phyloP scores from a whole-genome alignment of 176 grass and related monocot species.

The Carex cristatella region DNA sequence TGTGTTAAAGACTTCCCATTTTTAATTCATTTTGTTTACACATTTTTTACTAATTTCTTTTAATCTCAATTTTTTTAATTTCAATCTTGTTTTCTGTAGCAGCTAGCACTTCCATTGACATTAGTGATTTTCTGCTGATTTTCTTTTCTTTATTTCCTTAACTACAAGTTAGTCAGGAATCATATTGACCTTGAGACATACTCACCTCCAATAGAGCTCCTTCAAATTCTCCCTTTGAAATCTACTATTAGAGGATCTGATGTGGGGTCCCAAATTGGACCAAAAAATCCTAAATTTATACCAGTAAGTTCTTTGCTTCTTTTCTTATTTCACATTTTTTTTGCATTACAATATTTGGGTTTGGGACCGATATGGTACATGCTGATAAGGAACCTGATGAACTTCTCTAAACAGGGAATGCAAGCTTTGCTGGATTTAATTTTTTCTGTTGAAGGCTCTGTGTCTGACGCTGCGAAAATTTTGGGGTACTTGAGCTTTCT shows the following conservation, averaged over 20 bases:
- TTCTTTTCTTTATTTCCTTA: not conserved
- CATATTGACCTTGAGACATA: conserved; percentile 71
- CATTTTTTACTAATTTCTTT: not conserved
- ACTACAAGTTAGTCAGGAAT: conserved; percentile 54
- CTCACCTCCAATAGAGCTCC: conserved; percentile 69
- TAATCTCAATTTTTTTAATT: not conserved
- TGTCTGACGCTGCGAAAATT: conserved; percentile 73
- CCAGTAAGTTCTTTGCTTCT: conserved; percentile 38
- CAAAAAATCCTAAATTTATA: conserved; percentile 76
- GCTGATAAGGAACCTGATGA: not conserved
- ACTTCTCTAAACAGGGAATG: conserved; percentile 62
- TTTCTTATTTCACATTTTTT: not conserved
- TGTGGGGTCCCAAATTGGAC: conserved; percentile 71
- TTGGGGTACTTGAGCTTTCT: conserved; percentile 56
- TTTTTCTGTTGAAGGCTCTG: conserved; percentile 77
- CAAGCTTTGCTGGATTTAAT: conserved; percentile 92
- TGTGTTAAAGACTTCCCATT: not conserved
- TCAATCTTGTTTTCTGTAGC: not conserved
- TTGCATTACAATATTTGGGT: not conserved
- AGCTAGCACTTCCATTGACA: not conserved
- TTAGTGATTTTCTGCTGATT: not conserved
- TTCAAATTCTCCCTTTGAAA: conserved; percentile 84
- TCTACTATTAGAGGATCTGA: conserved; percentile 76
- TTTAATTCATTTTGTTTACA: not conserved
- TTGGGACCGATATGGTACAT: not conserved